These are phyloP conservation scores for Paraleonurus japonicus DNA, from an alignment of 257 asterid genomes.

Conservation along the genomic window DNA sequence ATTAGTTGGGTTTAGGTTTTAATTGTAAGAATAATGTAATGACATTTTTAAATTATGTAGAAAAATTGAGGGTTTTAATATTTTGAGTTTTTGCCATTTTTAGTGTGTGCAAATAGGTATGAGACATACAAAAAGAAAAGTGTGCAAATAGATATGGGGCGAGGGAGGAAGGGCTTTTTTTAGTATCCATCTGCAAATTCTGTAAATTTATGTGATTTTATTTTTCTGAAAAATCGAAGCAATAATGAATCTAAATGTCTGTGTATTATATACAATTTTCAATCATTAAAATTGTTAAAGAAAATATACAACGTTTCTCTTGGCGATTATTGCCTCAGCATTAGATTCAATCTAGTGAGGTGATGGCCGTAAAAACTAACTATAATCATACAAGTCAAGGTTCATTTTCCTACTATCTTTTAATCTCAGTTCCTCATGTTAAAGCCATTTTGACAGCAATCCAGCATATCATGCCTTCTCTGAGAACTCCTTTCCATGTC, in stretches of 20 bases:
- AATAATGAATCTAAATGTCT: neutral
- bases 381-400: neutral
- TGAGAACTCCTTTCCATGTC: constrained; percentile 34
- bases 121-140: no score
- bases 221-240: no score
- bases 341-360: neutral
- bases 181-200: no score
- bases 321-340: neutral
- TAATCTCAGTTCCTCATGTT: constrained; percentile 12
- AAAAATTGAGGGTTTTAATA: no score
- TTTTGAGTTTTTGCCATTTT: no score
- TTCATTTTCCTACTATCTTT: neutral
- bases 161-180: no score
- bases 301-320: neutral
- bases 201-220: no score
- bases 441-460: constrained; percentile 20
- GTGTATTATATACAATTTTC: constrained; percentile 26
- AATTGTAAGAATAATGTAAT: no score
- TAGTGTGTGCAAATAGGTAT: no score
- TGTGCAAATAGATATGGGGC: no score
- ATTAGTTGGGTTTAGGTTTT: no score
- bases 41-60: no score
- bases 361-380: neutral
- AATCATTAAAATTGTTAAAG: neutral
- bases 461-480: constrained; percentile 20